Percentiles rank a stretch among this genome's conserved stretches.
phyloP scores from a whole-genome alignment of 139 green algal species.

The Picochlorum sp. region DNA sequence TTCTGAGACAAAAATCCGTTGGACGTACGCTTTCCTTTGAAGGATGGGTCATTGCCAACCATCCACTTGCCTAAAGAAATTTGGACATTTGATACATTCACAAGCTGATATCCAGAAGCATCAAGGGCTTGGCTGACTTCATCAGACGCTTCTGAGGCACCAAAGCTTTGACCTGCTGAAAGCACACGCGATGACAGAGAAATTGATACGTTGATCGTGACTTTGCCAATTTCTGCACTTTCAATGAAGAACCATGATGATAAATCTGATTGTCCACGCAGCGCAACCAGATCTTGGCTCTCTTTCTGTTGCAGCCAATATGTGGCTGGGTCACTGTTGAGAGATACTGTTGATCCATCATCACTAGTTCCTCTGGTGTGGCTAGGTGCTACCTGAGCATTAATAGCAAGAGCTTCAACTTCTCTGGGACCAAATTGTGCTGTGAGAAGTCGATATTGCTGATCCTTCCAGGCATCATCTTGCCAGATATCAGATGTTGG shows the following conservation, averaged over 20 bases:
- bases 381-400: conserved; percentile 23
- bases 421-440: conserved; percentile 48
- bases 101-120: conserved; percentile 67
- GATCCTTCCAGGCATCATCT: conserved; percentile 54
- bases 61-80: conserved; percentile 53
- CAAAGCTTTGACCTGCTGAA: conserved; percentile 4
- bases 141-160: background rate
- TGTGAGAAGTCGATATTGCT: conserved; percentile 42
- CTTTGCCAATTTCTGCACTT: conserved; percentile 43
- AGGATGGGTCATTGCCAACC: conserved; percentile 26
- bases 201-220: conserved; percentile 69
- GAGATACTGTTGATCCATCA: background rate
- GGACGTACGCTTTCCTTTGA: conserved; percentile 26
- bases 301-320: conserved; percentile 53
- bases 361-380: background rate
- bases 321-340: conserved; percentile 14
- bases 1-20: conserved; percentile 37
- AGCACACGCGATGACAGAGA: conserved; percentile 58
- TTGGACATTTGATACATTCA: conserved; percentile 81
- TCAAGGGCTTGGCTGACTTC: conserved; percentile 47
- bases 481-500: conserved; percentile 62
- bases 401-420: conserved; percentile 41
- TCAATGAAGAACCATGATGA: conserved; percentile 64
- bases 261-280: conserved; percentile 63
- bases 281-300: conserved; percentile 42